Evolutionary conservation across 2,329 filamentous ascomycete genomes (phyloP).

Genomic region (Ceratocystis papillata): DNA sequence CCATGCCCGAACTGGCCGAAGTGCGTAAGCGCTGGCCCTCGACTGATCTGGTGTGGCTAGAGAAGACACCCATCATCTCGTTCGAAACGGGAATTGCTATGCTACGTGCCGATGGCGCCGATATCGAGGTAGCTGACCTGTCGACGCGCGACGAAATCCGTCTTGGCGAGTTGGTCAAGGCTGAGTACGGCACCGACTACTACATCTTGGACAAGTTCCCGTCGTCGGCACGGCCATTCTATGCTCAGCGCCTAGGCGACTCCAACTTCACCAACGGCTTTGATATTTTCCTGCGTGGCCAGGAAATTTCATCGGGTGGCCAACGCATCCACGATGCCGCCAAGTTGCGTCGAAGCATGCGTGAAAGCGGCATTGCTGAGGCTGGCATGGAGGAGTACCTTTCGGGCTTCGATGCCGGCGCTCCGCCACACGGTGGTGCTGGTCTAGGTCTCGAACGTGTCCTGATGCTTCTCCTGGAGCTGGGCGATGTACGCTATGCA

Average conservation of each 20-base stretch:
- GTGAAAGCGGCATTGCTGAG: constrained; percentile 61
- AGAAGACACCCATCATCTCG: constrained; percentile 69
- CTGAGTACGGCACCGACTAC: constrained; percentile 81
- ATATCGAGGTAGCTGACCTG: constrained; percentile 62
- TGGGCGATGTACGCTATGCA: constrained; percentile 81
- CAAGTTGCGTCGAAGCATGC: constrained; percentile 67
- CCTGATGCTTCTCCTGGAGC: constrained; percentile 70
- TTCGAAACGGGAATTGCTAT: constrained; percentile 72
- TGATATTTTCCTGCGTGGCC: constrained; percentile 86
- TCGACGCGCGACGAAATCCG: constrained; percentile 78
- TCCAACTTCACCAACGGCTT: constrained; percentile 76
- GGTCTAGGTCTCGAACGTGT: constrained; percentile 85
- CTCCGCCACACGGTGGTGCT: constrained; percentile 79
- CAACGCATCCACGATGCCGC: constrained; percentile 80
- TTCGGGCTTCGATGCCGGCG: constrained; percentile 75
- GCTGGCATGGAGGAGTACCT: constrained; percentile 85
- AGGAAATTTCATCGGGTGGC: constrained; percentile 84
- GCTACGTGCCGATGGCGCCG: constrained; percentile 70
- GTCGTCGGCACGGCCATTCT: constrained; percentile 72
- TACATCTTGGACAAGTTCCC: constrained; percentile 94
- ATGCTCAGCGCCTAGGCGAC: constrained; percentile 75
- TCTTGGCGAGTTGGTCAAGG: constrained; percentile 70
- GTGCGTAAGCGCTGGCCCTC: constrained; percentile 79
- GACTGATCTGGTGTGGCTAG: constrained; percentile 74
- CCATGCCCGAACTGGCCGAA: constrained; percentile 58